Conservation (phyloP, 768 basidiomycete genomes). For the Phallus indusiatus region DNA sequence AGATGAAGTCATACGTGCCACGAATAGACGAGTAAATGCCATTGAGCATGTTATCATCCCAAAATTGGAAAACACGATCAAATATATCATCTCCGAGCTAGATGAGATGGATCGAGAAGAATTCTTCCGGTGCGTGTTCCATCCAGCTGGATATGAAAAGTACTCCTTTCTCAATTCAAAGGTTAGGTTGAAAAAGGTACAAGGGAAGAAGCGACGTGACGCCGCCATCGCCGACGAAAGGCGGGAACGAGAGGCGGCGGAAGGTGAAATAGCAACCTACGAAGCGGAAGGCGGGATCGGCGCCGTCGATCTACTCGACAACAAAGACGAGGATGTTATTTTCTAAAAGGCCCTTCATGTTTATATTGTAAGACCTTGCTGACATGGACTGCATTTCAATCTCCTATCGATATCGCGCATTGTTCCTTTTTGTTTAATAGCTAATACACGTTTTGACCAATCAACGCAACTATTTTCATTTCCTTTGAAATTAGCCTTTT, state of each 20-base stretch:
- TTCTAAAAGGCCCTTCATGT: conserved; percentile 41
- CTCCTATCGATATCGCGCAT: background rate
- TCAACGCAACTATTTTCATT: conserved; percentile 25
- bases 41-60: conserved; percentile 98
- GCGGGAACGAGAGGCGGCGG: conserved; percentile 8
- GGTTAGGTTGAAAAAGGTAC: conserved; percentile 85
- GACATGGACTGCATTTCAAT: background rate
- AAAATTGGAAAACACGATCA: conserved; percentile 92
- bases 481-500: background rate
- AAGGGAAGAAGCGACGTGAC: conserved; percentile 92
- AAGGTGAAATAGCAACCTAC: conserved; percentile 8
- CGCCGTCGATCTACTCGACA: conserved; percentile 59
- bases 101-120: conserved; percentile 99
- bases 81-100: conserved; percentile 93
- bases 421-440: too few relatives aligned
- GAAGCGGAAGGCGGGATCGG: conserved; percentile 29
- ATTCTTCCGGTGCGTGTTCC: conserved; percentile 63
- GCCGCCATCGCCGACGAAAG: conserved; percentile 33
- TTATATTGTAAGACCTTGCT: background rate
- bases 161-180: background rate
- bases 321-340: conserved; percentile 89
- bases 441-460: conserved; percentile 12
- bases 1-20: conserved; percentile 98
- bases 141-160: background rate
- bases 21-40: conserved; percentile 96